Conservation (phyloP, 2,329 filamentous ascomycete genomes). For the Alternaria viburni region DNA sequence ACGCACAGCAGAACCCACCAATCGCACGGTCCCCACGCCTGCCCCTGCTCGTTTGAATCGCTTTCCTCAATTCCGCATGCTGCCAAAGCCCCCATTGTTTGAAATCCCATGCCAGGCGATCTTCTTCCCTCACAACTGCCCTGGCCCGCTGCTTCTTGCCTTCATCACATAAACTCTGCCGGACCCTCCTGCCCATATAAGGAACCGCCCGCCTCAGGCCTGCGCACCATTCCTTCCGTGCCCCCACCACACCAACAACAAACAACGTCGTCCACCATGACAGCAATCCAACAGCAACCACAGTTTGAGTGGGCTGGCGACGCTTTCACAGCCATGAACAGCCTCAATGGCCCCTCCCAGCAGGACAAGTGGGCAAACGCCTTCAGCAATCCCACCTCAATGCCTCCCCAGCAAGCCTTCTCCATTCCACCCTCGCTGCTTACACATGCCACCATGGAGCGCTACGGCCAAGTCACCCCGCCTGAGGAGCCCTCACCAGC, state of each 20-base stretch:
- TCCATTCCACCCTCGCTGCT: slow-evolving; percentile 40
- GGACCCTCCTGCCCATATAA: background rate
- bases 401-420: slow-evolving; percentile 20
- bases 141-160: background rate
- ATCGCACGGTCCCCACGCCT: slow-evolving; percentile 1
- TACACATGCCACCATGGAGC: slow-evolving; percentile 34
- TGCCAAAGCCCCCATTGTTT: slow-evolving; percentile 10
- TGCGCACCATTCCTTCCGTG: background rate
- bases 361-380: slow-evolving; percentile 31
- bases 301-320: slow-evolving; percentile 38
- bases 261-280: slow-evolving; percentile 15
- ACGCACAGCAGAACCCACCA: slow-evolving; percentile 1
- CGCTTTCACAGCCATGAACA: slow-evolving; percentile 34
- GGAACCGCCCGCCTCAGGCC: background rate
- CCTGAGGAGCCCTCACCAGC: slow-evolving; percentile 44
- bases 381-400: slow-evolving; percentile 16
- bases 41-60: slow-evolving; percentile 6
- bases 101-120: slow-evolving; percentile 12
- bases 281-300: slow-evolving; percentile 26
- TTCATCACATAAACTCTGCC: background rate
- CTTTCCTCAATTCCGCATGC: slow-evolving; percentile 15
- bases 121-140: background rate
- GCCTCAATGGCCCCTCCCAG: slow-evolving; percentile 12
- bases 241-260: background rate
- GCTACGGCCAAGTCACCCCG: slow-evolving; percentile 46